Base-by-base conservation (phyloP, 495 filamentous ascomycete genomes). In the Arthonia radiata region DNA sequence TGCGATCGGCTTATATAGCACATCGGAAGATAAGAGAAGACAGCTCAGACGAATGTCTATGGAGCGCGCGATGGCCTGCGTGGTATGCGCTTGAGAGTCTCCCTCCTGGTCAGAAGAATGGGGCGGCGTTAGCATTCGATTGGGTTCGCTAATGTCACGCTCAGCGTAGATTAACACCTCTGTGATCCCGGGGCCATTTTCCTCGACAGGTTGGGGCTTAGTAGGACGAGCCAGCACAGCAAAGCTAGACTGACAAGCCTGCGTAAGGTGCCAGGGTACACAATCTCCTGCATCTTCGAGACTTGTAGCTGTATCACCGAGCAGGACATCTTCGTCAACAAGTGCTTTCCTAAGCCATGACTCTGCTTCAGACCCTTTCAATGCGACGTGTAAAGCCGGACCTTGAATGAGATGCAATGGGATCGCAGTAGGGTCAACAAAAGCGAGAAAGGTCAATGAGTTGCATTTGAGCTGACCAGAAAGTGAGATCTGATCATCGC, bases 81-180 rank as follows among this genome's bases (percentile, higher is more conserved):
- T n/a, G n/a, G n/a, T n/a, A n/a, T n/a, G n/a, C n/a, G n/a, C n/a
- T n/a, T n/a, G 15, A 30, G 4, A 18, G 21, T 1, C 11, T 28
- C 25, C 13, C 18, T 24, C 13, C 6, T 26, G 35, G 17, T 42
- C 40, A 6, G 36, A 56, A 3, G 52, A 61, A 16, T 43, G 39
- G 7, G 58, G 54, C 4, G 61, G 57, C 12, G 59, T 57, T 4
- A 54, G 59, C 5, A 37, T 28, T 0, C 16, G 18, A 10, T 10
- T 2, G 15, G 26, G 5, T 17, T 36, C 15, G 19, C 28, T 13
- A 25, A 17, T 3, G 17, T 18, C 21, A 18, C 37, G 23, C 5
- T 34, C 40, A 24, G 37, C 62, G 28, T 68, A 67, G 14, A 71
- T 43, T 13, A 71, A 38, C 5, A 71, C 31, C 29, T 68, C 62